Conservation (phyloP, 2,329 filamentous ascomycete species). For the Paecilomyces formosus region DNA sequence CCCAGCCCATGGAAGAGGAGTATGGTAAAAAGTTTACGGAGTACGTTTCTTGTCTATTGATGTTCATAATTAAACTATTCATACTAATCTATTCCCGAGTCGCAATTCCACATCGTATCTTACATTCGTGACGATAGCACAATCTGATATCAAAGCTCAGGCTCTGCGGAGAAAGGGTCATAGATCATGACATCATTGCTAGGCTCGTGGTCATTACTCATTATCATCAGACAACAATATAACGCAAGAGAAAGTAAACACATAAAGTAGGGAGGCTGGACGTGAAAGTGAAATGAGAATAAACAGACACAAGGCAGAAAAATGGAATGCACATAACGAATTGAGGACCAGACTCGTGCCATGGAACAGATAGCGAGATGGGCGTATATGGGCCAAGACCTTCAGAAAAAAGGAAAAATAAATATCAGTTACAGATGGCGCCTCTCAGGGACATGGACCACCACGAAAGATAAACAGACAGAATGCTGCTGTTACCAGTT, state of each 20-base stretch:
- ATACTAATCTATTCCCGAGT: neutral
- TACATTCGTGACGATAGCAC: neutral
- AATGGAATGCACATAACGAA: neutral
- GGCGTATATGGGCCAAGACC: neutral
- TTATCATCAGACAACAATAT: neutral
- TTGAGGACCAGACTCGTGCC: neutral
- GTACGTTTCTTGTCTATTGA: neutral
- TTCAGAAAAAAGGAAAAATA: neutral
- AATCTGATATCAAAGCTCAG: neutral
- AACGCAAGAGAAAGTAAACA: neutral
- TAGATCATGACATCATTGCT: neutral
- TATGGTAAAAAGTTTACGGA: no score
- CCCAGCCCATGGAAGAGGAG: no score
- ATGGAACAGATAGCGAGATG: neutral
- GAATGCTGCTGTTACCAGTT: neutral
- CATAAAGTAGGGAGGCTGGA: neutral
- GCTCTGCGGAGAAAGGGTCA: no score
- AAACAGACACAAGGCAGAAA: neutral
- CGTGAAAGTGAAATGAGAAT: neutral
- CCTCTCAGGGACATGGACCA: neutral
- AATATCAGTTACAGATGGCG: neutral
- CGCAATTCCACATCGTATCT: neutral
- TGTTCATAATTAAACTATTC: neutral
- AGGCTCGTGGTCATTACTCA: neutral
- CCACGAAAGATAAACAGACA: neutral